phyloP scores from a whole-genome alignment of 2,329 filamentous ascomycete genomes.

The Didymella keratinophila region DNA sequence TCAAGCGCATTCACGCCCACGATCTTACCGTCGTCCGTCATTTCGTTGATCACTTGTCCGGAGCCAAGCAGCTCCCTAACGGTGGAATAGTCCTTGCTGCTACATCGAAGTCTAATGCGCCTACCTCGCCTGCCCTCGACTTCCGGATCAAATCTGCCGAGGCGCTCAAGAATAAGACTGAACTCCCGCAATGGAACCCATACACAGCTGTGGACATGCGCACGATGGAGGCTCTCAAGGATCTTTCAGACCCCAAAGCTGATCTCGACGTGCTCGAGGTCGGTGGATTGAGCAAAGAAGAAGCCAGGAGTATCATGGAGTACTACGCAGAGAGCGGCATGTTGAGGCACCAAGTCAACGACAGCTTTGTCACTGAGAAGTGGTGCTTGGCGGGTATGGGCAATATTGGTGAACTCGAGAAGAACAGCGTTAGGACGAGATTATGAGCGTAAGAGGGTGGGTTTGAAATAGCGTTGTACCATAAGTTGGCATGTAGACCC shows the following conservation, averaged over 20 bases:
- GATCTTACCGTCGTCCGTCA: constrained; percentile 79
- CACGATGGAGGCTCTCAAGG: constrained; percentile 57
- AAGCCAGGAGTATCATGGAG: constrained; percentile 83
- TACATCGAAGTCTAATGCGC: constrained; percentile 75
- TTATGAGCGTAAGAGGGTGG: constrained; percentile 27
- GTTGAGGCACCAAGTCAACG: constrained; percentile 73
- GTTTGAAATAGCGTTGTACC: constrained; percentile 21
- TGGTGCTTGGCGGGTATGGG: constrained; percentile 85
- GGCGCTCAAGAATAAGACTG: constrained; percentile 51
- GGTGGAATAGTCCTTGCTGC: constrained; percentile 82
- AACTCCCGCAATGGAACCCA: constrained; percentile 57
- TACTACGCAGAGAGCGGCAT: constrained; percentile 92
- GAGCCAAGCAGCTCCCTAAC: constrained; percentile 64
- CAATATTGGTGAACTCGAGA: constrained; percentile 85
- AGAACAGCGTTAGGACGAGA: constrained; percentile 59
- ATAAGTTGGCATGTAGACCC: constrained; percentile 25
- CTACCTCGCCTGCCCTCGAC: constrained; percentile 70
- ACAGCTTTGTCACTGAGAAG: constrained; percentile 76
- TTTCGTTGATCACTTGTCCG: constrained; percentile 73
- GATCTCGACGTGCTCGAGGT: constrained; percentile 62
- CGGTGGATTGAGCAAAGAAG: constrained; percentile 73
- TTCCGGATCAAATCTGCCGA: constrained; percentile 66
- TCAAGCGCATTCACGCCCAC: constrained; percentile 81
- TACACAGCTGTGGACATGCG: constrained; percentile 62
- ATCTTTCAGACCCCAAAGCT: constrained; percentile 46